Percentiles rank a stretch among this genome's conserved stretches.
These are phyloP conservation scores for Mortierella sp. DNA, from an alignment of 371 early-diverging fungal genomes.

Conservation along the genomic window DNA sequence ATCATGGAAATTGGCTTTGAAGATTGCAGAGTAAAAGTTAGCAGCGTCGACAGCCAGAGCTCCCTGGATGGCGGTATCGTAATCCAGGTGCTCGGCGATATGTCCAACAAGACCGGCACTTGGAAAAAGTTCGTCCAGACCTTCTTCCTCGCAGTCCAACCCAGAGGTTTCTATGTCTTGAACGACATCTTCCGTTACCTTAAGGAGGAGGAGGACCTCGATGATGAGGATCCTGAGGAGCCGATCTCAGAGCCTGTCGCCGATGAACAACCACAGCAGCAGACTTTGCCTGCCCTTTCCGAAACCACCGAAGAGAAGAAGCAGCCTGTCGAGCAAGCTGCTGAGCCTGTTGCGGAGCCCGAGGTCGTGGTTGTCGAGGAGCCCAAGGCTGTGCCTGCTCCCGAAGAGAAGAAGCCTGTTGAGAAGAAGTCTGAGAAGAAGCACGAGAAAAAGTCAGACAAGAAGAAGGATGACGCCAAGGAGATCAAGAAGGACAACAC, in stretches of 20 bases:
- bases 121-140: constrained; percentile 93
- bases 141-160: constrained; percentile 92
- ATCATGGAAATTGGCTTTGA: constrained; percentile 80
- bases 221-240: constrained; percentile 21
- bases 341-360: constrained; percentile 11
- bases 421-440: constrained; percentile 23
- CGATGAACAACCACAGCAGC: background rate
- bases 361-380: constrained; percentile 21
- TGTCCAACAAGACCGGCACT: constrained; percentile 83
- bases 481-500: constrained; percentile 22
- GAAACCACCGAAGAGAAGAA: constrained; percentile 25
- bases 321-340: constrained; percentile 12
- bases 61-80: constrained; percentile 85
- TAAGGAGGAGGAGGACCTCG: constrained; percentile 75
- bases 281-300: constrained; percentile 18
- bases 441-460: constrained; percentile 18
- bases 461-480: constrained; percentile 10
- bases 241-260: background rate
- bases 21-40: constrained; percentile 87
- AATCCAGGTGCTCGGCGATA: constrained; percentile 93
- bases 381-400: constrained; percentile 13
- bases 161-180: constrained; percentile 90
- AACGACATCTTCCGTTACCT: constrained; percentile 97
- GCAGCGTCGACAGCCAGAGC: constrained; percentile 88
- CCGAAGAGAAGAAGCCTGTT: constrained; percentile 22